Evolutionary conservation across 2,329 filamentous ascomycete species (phyloP), one percentile per base, ranked within the genome.

Genomic region (Lanzia echinophila): DNA sequence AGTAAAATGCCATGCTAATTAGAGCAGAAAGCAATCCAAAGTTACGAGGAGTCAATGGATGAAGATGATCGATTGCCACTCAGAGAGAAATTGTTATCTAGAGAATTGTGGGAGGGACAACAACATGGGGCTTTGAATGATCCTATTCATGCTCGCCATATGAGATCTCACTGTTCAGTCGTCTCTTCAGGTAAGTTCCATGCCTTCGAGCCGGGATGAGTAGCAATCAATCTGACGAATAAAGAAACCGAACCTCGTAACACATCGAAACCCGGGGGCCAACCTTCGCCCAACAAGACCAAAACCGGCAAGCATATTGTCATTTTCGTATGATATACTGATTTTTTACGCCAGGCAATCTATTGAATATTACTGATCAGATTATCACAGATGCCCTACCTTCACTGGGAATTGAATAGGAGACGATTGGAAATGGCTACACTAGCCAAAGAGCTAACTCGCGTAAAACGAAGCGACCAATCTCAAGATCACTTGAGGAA

Each of bases 381-480:
- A 15, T 8, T 8, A 43, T 43, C 8, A 44, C 22, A 44, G 41
- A 44, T 44, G 41, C 41, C 41, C 8, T 28, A 44, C n/a, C 52
- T 67, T 6, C 64, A 66, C 36, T 66, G 65, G 65, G 64, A 65
- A 50, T 64, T 59, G 17, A 56, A 63, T 28, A 54, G 45, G 11
- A 33, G 50, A 15, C 44, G 53, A 48, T 34, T 20, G 13, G 57
- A 52, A 50, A 58, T 57, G 50, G 55, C 53, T 0, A 38, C 54
- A 24, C 58, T 60, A 6, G 57, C 61, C 15, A 61, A 61, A 6
- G 57, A 60, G 15, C 20, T 50, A 6, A 36, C 38, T 13, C n/a
- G 11, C 15, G 22, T 33, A 6, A 6, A 20, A 22, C 22, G 49
- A 24, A 24, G 20, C 5, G n/a, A 44, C 8, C 13, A 33, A 34